phyloP scores from a whole-genome alignment of 2,329 filamentous ascomycete genomes.

The Fusarium nanum region DNA sequence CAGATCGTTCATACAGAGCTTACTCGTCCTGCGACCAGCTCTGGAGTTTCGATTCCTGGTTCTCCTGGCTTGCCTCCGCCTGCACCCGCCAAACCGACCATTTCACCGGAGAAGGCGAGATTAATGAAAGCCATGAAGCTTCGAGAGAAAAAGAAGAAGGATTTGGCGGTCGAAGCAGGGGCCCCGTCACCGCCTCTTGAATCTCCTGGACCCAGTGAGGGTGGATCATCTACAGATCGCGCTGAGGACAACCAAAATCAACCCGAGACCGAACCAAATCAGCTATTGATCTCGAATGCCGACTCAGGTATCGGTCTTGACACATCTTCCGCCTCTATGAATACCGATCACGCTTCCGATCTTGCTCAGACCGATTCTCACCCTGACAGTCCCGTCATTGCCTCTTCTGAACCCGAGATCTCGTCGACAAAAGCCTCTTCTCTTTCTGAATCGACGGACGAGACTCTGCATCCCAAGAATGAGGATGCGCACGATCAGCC shows the following conservation, averaged over 20 bases:
- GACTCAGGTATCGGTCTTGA: conserved; percentile 69
- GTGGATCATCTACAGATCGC: conserved; percentile 38
- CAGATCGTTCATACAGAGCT: conserved; percentile 39
- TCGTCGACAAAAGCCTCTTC: conserved; percentile 75
- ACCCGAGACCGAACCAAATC: conserved; percentile 40
- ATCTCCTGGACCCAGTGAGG: conserved; percentile 37
- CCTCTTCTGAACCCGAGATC: conserved; percentile 65
- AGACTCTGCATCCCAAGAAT: conserved; percentile 61
- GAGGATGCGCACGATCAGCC: conserved; percentile 34
- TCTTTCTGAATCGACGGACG: conserved; percentile 71
- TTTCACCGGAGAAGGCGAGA: conserved; percentile 89
- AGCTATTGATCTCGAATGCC: conserved; percentile 56
- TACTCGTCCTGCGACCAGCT: conserved; percentile 58
- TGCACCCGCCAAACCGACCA: conserved; percentile 60
- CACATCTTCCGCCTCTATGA: conserved; percentile 53
- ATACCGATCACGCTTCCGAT: conserved; percentile 60
- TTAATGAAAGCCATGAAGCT: conserved; percentile 95
- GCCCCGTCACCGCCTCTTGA: conserved; percentile 32
- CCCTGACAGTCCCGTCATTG: conserved; percentile 65
- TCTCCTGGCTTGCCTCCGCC: conserved; percentile 53
- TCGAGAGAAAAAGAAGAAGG: conserved; percentile 77
- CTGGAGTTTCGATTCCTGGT: conserved; percentile 58
- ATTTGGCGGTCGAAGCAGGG: conserved; percentile 45
- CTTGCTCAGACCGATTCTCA: conserved; percentile 67
- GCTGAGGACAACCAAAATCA: conserved; percentile 38